Evolutionary conservation across 2,329 filamentous ascomycete species (phyloP), one percentile per base, ranked within the genome.

Genomic region (Tetracladium maxilliforme): DNA sequence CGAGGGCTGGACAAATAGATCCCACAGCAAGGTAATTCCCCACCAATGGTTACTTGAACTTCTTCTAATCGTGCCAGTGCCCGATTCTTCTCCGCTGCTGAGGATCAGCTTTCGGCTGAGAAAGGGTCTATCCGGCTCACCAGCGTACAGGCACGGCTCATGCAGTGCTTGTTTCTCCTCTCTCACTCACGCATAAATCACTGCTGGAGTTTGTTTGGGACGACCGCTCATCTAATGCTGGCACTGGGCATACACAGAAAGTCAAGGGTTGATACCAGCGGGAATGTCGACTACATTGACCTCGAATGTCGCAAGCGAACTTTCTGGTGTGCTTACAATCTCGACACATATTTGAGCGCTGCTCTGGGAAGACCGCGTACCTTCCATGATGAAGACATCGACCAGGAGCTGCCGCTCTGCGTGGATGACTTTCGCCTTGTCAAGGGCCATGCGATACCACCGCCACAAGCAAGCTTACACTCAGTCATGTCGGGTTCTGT

Each of bases 381-480:
- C 3, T 66, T 75, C 24, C 70, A 70, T 30, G 67, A 75, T 23
- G 69, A 74, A 22, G 69, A 74, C 27, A 71, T 75, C 25, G 70
- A 75, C 31, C 66, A 73, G 33, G 61, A 68, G 10, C 45, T 70
- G 10, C 70, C 70, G 0, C 48, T 52, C 6, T 45, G 51, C 13
- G 52, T 69, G 6, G 65, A 70, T 27, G 69, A 75, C 30, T 54
- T 56, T 27, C 52, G 64, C 30, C 52, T 62, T 14, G 34, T 4
- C 33, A 36, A n/a, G n/a, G 1, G 41, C 39, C 14, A 47, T 49
- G 11, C 34, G 30, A 7, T 23, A 4, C 23, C 30, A 30, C 39
- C 46, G 9, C 30, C 45, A 18, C 23, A 40, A 7, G 30, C 38
- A 6, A 38, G 38, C 22, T 25, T 41, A 13, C 51, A 53, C 15